These are phyloP conservation scores for Sordariomycetes sp. DNA, from an alignment of 2,329 filamentous ascomycete species.

Conservation along the genomic window DNA sequence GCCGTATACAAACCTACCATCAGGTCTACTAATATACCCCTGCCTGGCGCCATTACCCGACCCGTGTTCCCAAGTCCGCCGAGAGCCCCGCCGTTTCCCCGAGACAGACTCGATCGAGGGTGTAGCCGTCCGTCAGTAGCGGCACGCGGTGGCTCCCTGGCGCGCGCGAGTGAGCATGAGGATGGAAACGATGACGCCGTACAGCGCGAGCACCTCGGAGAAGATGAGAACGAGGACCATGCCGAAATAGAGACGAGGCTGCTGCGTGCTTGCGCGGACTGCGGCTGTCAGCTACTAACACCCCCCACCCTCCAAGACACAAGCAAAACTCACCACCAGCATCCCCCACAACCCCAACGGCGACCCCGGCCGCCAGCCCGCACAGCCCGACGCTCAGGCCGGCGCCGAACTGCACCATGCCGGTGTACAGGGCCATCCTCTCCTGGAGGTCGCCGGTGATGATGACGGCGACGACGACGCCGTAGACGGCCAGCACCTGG, in stretches of 20 bases:
- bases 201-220: constrained; percentile 32
- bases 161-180: constrained; percentile 34
- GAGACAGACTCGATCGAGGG: too few relatives aligned
- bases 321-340: constrained; percentile 23
- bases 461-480: constrained; percentile 31
- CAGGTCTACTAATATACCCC: not conserved
- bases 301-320: not conserved
- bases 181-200: constrained; percentile 36
- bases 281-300: not conserved
- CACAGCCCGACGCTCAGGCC: constrained; percentile 31
- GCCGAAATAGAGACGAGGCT: constrained; percentile 32
- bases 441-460: constrained; percentile 27
- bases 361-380: constrained; percentile 32
- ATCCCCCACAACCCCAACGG: constrained; percentile 35
- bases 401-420: constrained; percentile 31
- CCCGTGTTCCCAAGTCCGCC: not conserved
- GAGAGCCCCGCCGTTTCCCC: not conserved
- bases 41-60: not conserved
- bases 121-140: constrained; percentile 5
- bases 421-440: constrained; percentile 29
- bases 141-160: constrained; percentile 24
- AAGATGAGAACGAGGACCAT: constrained; percentile 39
- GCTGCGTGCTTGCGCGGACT: constrained; percentile 35
- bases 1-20: not conserved
- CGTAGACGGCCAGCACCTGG: constrained; percentile 36